Percentiles rank a stretch among this genome's conserved stretches.
phyloP scores from a whole-genome alignment of 257 asterid species.

The Ballota nigra region DNA sequence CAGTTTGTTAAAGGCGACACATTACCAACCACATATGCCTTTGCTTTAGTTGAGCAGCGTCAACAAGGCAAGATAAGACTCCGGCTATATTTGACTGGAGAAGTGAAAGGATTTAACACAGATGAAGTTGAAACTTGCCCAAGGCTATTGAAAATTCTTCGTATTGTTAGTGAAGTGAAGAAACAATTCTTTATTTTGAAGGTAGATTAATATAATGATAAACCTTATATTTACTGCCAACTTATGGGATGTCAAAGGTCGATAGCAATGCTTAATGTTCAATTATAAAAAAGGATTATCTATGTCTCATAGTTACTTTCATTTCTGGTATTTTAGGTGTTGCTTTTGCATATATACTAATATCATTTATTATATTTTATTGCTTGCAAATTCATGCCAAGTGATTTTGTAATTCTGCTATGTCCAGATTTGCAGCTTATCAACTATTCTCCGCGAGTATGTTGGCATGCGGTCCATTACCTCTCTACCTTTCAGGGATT shows the following conservation, averaged over 20 bases:
- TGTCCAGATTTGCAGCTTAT: slow-evolving; percentile 81
- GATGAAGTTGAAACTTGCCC: slow-evolving; percentile 50
- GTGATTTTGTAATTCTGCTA: slow-evolving; percentile 15
- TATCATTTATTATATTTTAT: neutral
- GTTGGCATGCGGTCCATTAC: slow-evolving; percentile 77
- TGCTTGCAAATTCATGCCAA: slow-evolving; percentile 1
- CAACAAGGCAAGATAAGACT: slow-evolving; percentile 65
- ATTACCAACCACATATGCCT: slow-evolving; percentile 73
- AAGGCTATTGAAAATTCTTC: slow-evolving; percentile 62
- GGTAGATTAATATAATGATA: slow-evolving; percentile 41
- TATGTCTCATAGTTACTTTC: neutral
- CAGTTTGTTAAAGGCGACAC: slow-evolving; percentile 63
- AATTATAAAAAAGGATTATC: neutral
- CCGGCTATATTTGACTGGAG: slow-evolving; percentile 74
- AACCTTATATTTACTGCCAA: slow-evolving; percentile 8
- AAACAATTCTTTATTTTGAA: slow-evolving; percentile 43
- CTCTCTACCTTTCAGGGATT: slow-evolving; percentile 82
- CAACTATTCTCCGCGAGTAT: slow-evolving; percentile 93
- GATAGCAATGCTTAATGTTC: neutral
- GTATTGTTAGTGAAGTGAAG: slow-evolving; percentile 47
- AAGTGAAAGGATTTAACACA: slow-evolving; percentile 47
- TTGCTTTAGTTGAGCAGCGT: slow-evolving; percentile 93
- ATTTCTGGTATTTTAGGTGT: slow-evolving; percentile 7
- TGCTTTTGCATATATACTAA: slow-evolving; percentile 15
- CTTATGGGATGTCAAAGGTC: neutral